These are phyloP conservation scores for Hyphopichia homilentoma DNA, from an alignment of 805 yeast genomes.

Conservation along the genomic window DNA sequence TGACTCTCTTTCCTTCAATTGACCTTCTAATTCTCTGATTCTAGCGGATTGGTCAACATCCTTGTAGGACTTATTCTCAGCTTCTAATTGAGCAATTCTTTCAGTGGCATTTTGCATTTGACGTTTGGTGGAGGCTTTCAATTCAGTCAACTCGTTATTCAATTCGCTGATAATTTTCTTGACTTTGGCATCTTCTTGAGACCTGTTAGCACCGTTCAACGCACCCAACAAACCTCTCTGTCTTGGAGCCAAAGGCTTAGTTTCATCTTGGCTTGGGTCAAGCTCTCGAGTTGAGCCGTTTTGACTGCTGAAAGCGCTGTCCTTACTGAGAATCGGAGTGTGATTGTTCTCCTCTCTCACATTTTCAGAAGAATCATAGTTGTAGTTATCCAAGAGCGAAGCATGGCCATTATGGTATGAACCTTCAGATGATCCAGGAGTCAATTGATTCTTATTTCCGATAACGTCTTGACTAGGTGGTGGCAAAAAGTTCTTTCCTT, in stretches of 20 bases:
- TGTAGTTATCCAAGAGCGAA: slow-evolving; percentile 23
- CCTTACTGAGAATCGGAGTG: slow-evolving; percentile 1
- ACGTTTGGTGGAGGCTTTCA: slow-evolving; percentile 31
- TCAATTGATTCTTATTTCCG: neutral
- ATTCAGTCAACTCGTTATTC: slow-evolving; percentile 27
- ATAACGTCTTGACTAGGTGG: slow-evolving; percentile 1
- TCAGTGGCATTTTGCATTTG: slow-evolving; percentile 59
- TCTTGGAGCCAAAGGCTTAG: slow-evolving; percentile 1
- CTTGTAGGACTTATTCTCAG: slow-evolving; percentile 14
- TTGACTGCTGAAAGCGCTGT: neutral
- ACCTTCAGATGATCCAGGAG: neutral
- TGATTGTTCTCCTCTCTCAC: slow-evolving; percentile 9
- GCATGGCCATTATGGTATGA: slow-evolving; percentile 11
- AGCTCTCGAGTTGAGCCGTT: slow-evolving; percentile 1
- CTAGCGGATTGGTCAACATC: slow-evolving; percentile 4
- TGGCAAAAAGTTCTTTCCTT: slow-evolving; percentile 24
- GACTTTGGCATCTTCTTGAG: slow-evolving; percentile 20
- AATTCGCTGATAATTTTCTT: slow-evolving; percentile 30
- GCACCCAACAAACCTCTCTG: slow-evolving; percentile 1
- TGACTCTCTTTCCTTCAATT: slow-evolving; percentile 26
- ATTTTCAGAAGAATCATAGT: slow-evolving; percentile 21
- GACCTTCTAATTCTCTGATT: slow-evolving; percentile 11
- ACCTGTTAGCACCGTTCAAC: neutral
- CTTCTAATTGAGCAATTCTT: slow-evolving; percentile 48
- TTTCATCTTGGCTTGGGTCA: neutral